phyloP scores from a whole-genome alignment of 345 rosid genomes.

The Aurinia saxatilis region DNA sequence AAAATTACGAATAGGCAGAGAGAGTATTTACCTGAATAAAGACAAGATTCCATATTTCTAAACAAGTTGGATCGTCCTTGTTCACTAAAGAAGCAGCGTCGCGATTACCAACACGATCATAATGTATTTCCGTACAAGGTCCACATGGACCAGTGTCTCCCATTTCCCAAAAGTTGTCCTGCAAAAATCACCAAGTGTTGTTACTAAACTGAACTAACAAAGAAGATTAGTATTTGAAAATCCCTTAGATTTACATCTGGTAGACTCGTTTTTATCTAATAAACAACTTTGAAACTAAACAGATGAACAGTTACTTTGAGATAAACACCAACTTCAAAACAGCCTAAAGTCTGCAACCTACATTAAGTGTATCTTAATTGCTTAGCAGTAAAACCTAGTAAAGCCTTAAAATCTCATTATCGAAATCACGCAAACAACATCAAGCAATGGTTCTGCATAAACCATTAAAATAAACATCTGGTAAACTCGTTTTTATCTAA shows the following conservation, averaged over 20 bases:
- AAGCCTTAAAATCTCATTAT: not conserved
- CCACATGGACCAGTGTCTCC: slow-evolving; percentile 92
- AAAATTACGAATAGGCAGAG: not conserved
- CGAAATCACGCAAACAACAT: slow-evolving; percentile 9
- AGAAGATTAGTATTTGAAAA: not conserved
- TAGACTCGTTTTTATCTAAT: no score
- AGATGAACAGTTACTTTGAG: not conserved
- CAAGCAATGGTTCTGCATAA: not conserved
- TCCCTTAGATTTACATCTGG: no score
- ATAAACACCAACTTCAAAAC: not conserved
- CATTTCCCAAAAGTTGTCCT: slow-evolving; percentile 96
- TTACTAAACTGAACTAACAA: not conserved
- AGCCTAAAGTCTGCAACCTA: not conserved
- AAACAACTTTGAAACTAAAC: not conserved
- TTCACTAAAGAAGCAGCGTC: slow-evolving; percentile 66
- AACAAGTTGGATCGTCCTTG: slow-evolving; percentile 85
- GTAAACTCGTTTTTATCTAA: no score
- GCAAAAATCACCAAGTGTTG: not conserved
- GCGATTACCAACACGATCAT: slow-evolving; percentile 63
- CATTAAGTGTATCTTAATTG: not conserved
- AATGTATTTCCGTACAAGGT: slow-evolving; percentile 86
- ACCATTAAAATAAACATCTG: not conserved
- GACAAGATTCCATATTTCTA: slow-evolving; percentile 88
- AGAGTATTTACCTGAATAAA: slow-evolving; percentile 64
- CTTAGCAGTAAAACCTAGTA: not conserved